A percentile compares a stretch with the other conserved stretches of the same genome.
Conservation (phyloP, 495 filamentous ascomycete species). For the Elaphomyces granulatus region DNA sequence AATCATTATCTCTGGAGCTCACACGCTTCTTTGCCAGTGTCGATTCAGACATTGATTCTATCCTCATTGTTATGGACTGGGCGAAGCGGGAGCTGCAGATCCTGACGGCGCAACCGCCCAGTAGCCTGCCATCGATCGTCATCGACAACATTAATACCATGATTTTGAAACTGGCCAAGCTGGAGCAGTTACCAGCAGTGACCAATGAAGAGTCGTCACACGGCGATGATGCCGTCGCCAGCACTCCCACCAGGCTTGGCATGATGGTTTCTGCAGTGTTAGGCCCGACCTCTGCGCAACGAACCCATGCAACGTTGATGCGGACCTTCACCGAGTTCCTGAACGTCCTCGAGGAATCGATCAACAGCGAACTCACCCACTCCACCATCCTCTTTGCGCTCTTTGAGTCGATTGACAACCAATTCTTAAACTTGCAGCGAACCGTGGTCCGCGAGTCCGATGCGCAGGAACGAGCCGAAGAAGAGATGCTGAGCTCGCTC, state of each 20-base stretch:
- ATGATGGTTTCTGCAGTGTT: conserved; percentile 52
- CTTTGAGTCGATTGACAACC: conserved; percentile 75
- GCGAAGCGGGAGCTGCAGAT: conserved; percentile 62
- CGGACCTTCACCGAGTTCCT: conserved; percentile 81
- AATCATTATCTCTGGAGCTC: conserved; percentile 63
- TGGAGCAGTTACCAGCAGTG: conserved; percentile 34
- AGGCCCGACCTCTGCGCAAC: conserved; percentile 63
- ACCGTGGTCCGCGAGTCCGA: conserved; percentile 73
- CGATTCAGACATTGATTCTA: conserved; percentile 80
- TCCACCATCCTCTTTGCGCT: conserved; percentile 62
- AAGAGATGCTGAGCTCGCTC: conserved; percentile 64
- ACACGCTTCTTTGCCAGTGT: conserved; percentile 84
- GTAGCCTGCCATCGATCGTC: conserved; percentile 44
- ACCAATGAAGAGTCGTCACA: conserved; percentile 24
- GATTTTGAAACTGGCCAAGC: conserved; percentile 48
- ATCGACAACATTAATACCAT: conserved; percentile 70
- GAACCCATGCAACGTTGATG: conserved; percentile 63
- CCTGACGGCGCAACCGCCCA: conserved; percentile 38
- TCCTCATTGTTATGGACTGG: conserved; percentile 92
- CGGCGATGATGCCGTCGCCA: conserved; percentile 23
- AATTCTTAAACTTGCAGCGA: conserved; percentile 76
- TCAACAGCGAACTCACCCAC: conserved; percentile 66
- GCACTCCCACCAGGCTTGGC: conserved; percentile 50
- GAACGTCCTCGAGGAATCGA: conserved; percentile 73
- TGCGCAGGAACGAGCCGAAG: conserved; percentile 61